These are phyloP conservation scores for Cyanodermella asteris DNA, from an alignment of 2,329 filamentous ascomycete species.

Conservation along the genomic window DNA sequence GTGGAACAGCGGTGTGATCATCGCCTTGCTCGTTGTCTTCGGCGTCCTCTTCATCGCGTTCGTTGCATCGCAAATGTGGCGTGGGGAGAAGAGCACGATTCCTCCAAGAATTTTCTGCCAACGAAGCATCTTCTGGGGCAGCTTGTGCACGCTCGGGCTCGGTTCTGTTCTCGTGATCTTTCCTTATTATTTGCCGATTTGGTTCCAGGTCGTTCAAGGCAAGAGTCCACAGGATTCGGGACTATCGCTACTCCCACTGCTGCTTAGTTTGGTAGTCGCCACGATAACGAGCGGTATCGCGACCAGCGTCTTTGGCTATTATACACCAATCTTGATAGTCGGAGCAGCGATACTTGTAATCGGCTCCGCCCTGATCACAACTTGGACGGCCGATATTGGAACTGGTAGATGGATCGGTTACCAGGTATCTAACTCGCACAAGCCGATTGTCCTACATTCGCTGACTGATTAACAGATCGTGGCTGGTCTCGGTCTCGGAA, in stretches of 20 bases:
- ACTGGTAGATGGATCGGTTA: conserved; percentile 19
- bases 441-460: conserved; percentile 8
- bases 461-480: conserved; percentile 10
- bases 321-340: conserved; percentile 18
- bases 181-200: conserved; percentile 7
- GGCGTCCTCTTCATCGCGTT: conserved; percentile 1
- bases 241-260: conserved; percentile 4
- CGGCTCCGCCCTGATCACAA: conserved; percentile 16
- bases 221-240: conserved; percentile 4
- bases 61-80: conserved; percentile 2
- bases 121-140: conserved; percentile 2
- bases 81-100: conserved; percentile 1
- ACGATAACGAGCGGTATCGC: conserved; percentile 2
- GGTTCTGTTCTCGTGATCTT: conserved; percentile 3
- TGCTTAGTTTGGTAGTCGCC: conserved; percentile 4
- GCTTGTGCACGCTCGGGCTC: conserved; percentile 2
- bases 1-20: conserved; percentile 2
- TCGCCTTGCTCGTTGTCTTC: conserved; percentile 3
- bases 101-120: conserved; percentile 4
- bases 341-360: conserved; percentile 14
- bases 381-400: conserved; percentile 13
- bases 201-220: conserved; percentile 8
- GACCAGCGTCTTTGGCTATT: conserved; percentile 13
- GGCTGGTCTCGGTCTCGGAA: conserved; percentile 15
- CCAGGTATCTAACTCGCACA: conserved; percentile 1